Conservation (phyloP, 169 alveolate species). For the Plasmodium fragile region DNA sequence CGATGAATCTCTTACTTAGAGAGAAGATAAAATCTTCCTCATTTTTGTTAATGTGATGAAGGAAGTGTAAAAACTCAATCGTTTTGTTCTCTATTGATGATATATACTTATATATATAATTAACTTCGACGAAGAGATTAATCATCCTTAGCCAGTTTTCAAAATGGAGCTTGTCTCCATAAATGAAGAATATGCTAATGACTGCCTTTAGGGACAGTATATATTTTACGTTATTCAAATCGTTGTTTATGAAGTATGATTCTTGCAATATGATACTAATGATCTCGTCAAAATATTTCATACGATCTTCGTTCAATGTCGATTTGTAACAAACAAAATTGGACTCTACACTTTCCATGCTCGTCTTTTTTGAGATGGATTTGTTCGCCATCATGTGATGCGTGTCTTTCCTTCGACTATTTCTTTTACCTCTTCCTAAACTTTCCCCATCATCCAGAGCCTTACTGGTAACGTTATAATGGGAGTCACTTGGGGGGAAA, state of each 20-base stretch:
- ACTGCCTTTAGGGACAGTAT: constrained; percentile 59
- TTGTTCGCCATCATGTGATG: background rate
- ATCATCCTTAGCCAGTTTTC: constrained; percentile 64
- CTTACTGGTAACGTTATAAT: background rate
- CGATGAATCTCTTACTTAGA: background rate
- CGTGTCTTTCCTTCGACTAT: background rate
- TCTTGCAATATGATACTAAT: constrained; percentile 53
- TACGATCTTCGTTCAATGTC: constrained; percentile 34
- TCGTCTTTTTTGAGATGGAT: constrained; percentile 6
- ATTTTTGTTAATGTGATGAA: constrained; percentile 50
- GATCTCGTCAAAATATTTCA: constrained; percentile 55
- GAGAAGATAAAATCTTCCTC: constrained; percentile 49
- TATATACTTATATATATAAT: constrained; percentile 68
- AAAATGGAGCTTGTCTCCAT: constrained; percentile 64
- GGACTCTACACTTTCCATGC: constrained; percentile 39
- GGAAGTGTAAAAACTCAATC: constrained; percentile 49
- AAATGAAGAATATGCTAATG: constrained; percentile 65
- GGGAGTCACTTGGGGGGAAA: background rate
- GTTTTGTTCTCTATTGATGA: constrained; percentile 68
- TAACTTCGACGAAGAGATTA: constrained; percentile 61
- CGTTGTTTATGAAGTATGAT: constrained; percentile 59
- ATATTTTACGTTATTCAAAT: constrained; percentile 66
- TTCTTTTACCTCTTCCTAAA: background rate
- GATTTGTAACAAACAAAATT: constrained; percentile 47
- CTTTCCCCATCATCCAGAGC: background rate